A percentile compares a stretch with the other conserved stretches of the same genome.
These are phyloP conservation scores for Salix dunnii DNA, from an alignment of 345 rosid species.

Conservation along the genomic window DNA sequence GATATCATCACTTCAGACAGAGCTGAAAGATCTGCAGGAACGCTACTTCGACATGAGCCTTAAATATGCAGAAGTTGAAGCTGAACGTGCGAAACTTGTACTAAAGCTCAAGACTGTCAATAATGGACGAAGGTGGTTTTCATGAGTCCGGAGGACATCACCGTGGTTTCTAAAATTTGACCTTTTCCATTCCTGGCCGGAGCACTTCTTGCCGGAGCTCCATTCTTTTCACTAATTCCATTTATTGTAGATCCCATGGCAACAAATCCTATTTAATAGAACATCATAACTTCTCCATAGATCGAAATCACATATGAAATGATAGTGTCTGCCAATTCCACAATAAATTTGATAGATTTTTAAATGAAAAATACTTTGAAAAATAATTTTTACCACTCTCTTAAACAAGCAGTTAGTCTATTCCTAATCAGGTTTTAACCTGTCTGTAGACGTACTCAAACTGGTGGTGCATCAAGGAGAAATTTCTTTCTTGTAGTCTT, in stretches of 20 bases:
- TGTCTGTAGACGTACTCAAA: too few species aligned
- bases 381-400: too few species aligned
- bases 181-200: too few species aligned
- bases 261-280: background rate
- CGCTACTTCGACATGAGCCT: constrained; percentile 58
- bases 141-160: background rate
- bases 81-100: constrained; percentile 38
- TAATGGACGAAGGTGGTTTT: constrained; percentile 28
- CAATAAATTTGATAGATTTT: too few species aligned
- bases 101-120: constrained; percentile 42
- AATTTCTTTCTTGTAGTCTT: too few species aligned
- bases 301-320: background rate
- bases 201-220: too few species aligned
- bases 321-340: too few species aligned
- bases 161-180: background rate
- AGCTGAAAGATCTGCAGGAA: constrained; percentile 47
- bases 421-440: too few species aligned
- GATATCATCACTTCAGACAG: constrained; percentile 28
- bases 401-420: too few species aligned
- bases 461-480: too few species aligned
- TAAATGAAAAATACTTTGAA: too few species aligned
- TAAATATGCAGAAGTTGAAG: constrained; percentile 56
- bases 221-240: background rate
- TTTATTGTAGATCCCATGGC: constrained; percentile 13
- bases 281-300: background rate